Evolutionary conservation across 2,329 filamentous ascomycete species (phyloP).

Genomic region (Cordyceps cicadae): DNA sequence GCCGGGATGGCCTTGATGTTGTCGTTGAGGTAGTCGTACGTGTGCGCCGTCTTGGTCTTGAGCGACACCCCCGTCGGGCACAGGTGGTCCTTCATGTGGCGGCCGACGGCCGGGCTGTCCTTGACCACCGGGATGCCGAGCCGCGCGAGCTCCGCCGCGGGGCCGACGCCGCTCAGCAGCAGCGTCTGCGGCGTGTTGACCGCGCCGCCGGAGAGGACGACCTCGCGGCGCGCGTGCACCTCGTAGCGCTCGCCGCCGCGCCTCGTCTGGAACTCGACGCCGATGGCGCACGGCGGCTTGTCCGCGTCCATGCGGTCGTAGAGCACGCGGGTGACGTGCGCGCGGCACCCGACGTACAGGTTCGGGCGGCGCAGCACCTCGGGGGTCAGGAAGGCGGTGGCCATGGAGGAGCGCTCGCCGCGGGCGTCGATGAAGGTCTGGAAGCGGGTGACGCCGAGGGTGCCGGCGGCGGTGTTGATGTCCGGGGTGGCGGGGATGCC

Average conservation of each 20-base stretch:
- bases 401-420: conserved; percentile 16
- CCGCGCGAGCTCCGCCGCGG: conserved; percentile 26
- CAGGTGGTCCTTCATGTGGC: conserved; percentile 33
- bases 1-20: conserved; percentile 14
- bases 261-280: conserved; percentile 14
- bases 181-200: conserved; percentile 37
- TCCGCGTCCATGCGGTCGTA: conserved; percentile 12
- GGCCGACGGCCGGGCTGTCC: conserved; percentile 54
- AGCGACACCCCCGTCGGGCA: conserved; percentile 12
- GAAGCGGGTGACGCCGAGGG: conserved; percentile 14
- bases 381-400: conserved; percentile 15
- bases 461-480: conserved; percentile 14
- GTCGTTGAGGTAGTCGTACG: conserved; percentile 14
- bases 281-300: conserved; percentile 13
- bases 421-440: conserved; percentile 16
- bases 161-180: conserved; percentile 36
- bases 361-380: conserved; percentile 14
- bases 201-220: conserved; percentile 38
- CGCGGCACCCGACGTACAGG: conserved; percentile 14
- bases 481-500: conserved; percentile 13
- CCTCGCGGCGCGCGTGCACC: conserved; percentile 31
- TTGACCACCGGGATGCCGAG: conserved; percentile 42
- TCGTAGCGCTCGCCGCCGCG: conserved; percentile 12
- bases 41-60: conserved; percentile 13
- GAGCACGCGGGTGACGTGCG: conserved; percentile 14